These are phyloP conservation scores for Sutorius eximius DNA, from an alignment of 1,284 basidiomycete genomes.

Conservation along the genomic window DNA sequence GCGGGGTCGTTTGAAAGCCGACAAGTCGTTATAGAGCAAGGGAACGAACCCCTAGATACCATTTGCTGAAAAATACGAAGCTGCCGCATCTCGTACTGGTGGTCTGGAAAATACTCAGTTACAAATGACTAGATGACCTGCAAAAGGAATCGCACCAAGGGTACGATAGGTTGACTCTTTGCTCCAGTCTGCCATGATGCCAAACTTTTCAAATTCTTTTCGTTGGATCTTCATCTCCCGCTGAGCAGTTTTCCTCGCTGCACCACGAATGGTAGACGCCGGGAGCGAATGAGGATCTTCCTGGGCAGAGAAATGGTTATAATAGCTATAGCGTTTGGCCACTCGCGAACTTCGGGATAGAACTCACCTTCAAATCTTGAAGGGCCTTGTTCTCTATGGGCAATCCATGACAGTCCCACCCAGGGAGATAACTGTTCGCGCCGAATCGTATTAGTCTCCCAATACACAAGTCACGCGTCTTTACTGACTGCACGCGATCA, in stretches of 20 bases:
- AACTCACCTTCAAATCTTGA: conserved; percentile 64
- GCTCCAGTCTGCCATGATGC: conserved; percentile 93
- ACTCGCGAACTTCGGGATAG: background rate
- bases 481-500: conserved; percentile 74
- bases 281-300: conserved; percentile 56
- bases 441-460: conserved; percentile 7
- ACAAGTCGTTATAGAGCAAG: background rate
- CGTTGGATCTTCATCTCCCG: conserved; percentile 79
- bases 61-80: conserved; percentile 85
- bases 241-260: conserved; percentile 74
- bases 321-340: background rate
- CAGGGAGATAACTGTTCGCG: conserved; percentile 78
- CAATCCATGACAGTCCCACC: conserved; percentile 98
- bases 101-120: conserved; percentile 51
- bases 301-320: conserved; percentile 30
- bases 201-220: conserved; percentile 79
- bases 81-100: conserved; percentile 87
- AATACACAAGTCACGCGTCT: background rate
- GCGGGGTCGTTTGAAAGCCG: background rate
- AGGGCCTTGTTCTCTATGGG: conserved; percentile 96
- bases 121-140: background rate
- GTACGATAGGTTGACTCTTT: conserved; percentile 82
- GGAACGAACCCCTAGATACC: conserved; percentile 73
- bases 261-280: conserved; percentile 65
- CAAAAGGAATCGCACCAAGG: conserved; percentile 51